Conservation (phyloP, 495 filamentous ascomycete genomes). For the Aspergillus biplanus region DNA sequence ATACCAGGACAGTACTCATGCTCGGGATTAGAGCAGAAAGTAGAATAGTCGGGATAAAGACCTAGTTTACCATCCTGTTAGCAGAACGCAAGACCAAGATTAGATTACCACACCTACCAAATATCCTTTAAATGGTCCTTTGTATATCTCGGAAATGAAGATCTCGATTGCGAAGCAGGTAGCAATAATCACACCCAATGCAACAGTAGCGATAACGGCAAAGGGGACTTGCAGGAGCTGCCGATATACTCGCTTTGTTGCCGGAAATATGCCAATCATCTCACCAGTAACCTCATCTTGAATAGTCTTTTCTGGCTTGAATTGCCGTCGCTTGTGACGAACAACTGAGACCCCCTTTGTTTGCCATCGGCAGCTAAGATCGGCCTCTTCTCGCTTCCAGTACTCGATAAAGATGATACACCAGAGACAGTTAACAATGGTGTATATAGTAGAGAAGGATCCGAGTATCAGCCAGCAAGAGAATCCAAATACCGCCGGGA, state of each 20-base stretch:
- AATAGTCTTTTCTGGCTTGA: conserved; percentile 73
- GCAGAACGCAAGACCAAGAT: no score
- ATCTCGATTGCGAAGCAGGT: conserved; percentile 94
- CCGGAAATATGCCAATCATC: conserved; percentile 74
- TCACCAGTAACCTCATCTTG: conserved; percentile 87
- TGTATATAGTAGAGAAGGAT: conserved; percentile 82
- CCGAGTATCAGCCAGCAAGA: conserved; percentile 82
- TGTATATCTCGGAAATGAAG: conserved; percentile 93
- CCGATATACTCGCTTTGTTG: conserved; percentile 71
- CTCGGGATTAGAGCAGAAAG: conserved; percentile 81
- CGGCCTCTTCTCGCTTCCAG: conserved; percentile 93
- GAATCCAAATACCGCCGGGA: conserved; percentile 83
- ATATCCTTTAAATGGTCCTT: conserved; percentile 82
- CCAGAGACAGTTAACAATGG: conserved; percentile 82
- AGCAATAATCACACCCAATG: conserved; percentile 80
- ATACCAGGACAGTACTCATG: conserved; percentile 73
- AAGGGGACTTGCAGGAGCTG: conserved; percentile 91
- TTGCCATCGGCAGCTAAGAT: conserved; percentile 89
- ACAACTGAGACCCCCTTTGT: conserved; percentile 86
- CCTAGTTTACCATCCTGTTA: conserved; percentile 53
- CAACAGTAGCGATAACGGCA: conserved; percentile 67
- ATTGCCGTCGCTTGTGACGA: conserved; percentile 74
- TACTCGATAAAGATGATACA: conserved; percentile 91
- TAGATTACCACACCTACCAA: conserved; percentile 58
- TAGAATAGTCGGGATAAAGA: conserved; percentile 86